Conservation (phyloP, 2,329 filamentous ascomycete genomes). For the Hypoxylon sp. region DNA sequence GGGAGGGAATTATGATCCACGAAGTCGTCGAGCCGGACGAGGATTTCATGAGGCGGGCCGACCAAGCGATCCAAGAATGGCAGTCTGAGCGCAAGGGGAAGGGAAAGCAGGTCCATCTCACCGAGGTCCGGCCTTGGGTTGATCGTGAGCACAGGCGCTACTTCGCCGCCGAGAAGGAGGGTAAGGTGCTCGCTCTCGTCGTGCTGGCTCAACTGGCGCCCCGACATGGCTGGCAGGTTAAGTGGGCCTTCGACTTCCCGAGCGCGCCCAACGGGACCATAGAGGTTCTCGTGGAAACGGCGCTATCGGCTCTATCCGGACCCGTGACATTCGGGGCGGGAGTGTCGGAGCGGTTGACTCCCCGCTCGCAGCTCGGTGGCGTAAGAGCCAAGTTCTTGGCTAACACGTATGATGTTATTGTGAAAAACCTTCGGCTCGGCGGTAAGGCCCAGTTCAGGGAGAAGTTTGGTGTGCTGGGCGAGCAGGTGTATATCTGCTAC, state of each 20-base stretch:
- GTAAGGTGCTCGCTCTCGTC: slow-evolving; percentile 79
- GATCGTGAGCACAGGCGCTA: slow-evolving; percentile 86
- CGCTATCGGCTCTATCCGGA: slow-evolving; percentile 59
- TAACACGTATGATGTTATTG: slow-evolving; percentile 78
- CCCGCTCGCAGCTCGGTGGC: slow-evolving; percentile 84
- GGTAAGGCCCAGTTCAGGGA: slow-evolving; percentile 88
- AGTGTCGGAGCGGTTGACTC: slow-evolving; percentile 77
- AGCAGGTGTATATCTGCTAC: slow-evolving; percentile 90
- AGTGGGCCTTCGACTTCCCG: slow-evolving; percentile 93
- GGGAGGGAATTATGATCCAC: slow-evolving; percentile 73
- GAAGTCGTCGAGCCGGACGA: slow-evolving; percentile 70
- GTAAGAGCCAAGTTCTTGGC: slow-evolving; percentile 83
- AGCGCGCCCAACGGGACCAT: slow-evolving; percentile 85
- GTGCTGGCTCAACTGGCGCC: slow-evolving; percentile 85
- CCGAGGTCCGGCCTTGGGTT: slow-evolving; percentile 89
- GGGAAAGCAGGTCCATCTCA: slow-evolving; percentile 82
- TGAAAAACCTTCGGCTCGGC: slow-evolving; percentile 58
- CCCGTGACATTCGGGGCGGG: slow-evolving; percentile 89
- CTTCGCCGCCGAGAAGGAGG: slow-evolving; percentile 79
- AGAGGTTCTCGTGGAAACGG: slow-evolving; percentile 74
- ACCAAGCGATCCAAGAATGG: slow-evolving; percentile 78
- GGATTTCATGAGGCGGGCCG: slow-evolving; percentile 55
- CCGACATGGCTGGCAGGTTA: slow-evolving; percentile 89
- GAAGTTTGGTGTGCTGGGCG: slow-evolving; percentile 87
- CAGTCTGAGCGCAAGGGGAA: slow-evolving; percentile 68